Percentiles rank a stretch among this genome's conserved stretches.
These are phyloP conservation scores for Turritis glabra DNA, from an alignment of 345 rosid species.

Conservation along the genomic window DNA sequence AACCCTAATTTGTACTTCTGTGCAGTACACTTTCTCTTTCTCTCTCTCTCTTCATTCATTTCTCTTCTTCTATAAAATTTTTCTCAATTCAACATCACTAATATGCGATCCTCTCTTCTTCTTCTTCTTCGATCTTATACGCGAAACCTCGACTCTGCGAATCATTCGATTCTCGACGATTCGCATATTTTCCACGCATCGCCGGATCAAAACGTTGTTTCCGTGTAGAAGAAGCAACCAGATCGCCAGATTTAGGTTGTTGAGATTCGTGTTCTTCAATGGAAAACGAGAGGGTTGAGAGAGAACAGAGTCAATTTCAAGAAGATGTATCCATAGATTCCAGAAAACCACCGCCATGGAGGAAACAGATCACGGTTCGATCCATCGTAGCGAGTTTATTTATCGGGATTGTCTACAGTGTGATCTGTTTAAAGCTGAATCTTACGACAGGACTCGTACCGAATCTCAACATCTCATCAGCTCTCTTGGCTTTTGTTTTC, in stretches of 20 bases:
- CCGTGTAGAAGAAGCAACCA: constrained; percentile 11
- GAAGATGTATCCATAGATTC: constrained; percentile 28
- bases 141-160: not conserved
- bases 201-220: not conserved
- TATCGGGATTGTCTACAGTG: constrained; percentile 83
- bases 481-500: constrained; percentile 76
- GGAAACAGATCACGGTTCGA: constrained; percentile 73
- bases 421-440: constrained; percentile 84
- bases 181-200: not conserved
- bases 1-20: constrained; percentile 36
- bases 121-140: constrained; percentile 16
- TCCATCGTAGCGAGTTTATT: constrained; percentile 65
- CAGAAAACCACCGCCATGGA: constrained; percentile 74
- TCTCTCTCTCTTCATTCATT: constrained; percentile 22
- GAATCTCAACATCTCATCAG: constrained; percentile 94
- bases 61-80: constrained; percentile 16
- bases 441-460: constrained; percentile 95
- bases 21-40: constrained; percentile 37
- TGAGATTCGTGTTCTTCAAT: not conserved
- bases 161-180: not conserved
- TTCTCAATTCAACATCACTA: not conserved
- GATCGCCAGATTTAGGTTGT: not conserved
- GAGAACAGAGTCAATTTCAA: constrained; percentile 12
- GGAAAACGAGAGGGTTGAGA: constrained; percentile 22
- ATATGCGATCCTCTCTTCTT: constrained; percentile 11